phyloP scores from a whole-genome alignment of 208 protist genomes.

The Porcisia hertigi region DNA sequence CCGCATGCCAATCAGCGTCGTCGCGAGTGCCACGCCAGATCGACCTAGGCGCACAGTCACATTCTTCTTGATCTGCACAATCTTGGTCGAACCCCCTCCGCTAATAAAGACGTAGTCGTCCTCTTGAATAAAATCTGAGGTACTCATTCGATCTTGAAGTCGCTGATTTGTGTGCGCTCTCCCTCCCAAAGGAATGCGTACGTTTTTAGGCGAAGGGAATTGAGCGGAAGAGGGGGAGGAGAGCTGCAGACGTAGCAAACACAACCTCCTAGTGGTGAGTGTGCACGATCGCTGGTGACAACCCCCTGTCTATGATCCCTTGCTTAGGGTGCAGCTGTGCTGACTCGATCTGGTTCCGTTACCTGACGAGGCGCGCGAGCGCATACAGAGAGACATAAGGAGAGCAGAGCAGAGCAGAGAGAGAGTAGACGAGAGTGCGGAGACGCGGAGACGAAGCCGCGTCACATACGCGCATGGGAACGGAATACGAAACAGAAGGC shows the following conservation, averaged over 20 bases:
- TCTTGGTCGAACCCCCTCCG: slow-evolving; percentile 71
- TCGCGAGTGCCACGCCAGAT: slow-evolving; percentile 54
- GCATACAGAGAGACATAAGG: background rate
- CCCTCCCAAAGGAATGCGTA: background rate
- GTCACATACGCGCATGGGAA: background rate
- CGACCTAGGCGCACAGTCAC: slow-evolving; percentile 67
- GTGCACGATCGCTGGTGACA: background rate
- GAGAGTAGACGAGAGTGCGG: background rate
- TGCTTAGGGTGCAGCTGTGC: background rate
- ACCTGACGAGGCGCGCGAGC: background rate
- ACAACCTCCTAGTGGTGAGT: background rate
- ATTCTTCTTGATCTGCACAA: slow-evolving; percentile 62
- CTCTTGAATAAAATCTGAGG: slow-evolving; percentile 47
- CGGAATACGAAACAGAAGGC: too few relatives aligned
- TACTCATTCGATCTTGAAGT: slow-evolving; percentile 15
- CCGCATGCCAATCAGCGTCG: slow-evolving; percentile 78
- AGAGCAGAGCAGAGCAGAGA: background rate
- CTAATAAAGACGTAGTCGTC: slow-evolving; percentile 86
- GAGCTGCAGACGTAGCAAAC: background rate
- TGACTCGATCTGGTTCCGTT: background rate
- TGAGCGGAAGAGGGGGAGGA: background rate
- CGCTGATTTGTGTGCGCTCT: background rate
- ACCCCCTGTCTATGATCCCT: background rate
- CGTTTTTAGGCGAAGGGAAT: background rate
- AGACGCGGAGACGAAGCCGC: background rate